Conservation (phyloP, 257 asterid genomes). For the Jacaranda copaia region DNA sequence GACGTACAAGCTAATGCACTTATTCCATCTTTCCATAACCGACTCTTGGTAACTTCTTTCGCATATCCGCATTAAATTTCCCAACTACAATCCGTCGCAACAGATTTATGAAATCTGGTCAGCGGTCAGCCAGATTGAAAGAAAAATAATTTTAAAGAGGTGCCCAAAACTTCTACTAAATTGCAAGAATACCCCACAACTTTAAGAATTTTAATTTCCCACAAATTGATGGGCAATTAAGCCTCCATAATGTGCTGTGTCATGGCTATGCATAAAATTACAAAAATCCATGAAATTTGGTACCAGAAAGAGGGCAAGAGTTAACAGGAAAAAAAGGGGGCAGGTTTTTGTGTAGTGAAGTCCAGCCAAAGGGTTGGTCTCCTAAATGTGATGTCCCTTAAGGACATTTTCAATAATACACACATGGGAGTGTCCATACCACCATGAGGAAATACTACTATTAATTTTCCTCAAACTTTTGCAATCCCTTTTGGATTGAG, state of each 20-base stretch:
- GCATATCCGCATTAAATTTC: slow-evolving; percentile 46
- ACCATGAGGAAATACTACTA: slow-evolving; percentile 2
- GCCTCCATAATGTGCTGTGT: slow-evolving; percentile 38
- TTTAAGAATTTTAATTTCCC: background rate
- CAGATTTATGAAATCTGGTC: too few relatives aligned
- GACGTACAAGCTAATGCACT: too few relatives aligned
- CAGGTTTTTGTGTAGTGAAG: slow-evolving; percentile 45
- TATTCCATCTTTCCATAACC: slow-evolving; percentile 14
- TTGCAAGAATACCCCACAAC: slow-evolving; percentile 21
- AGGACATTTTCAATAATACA: slow-evolving; percentile 58
- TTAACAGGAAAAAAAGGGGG: slow-evolving; percentile 17
- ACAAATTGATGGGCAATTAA: slow-evolving; percentile 42
- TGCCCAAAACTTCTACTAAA: slow-evolving; percentile 33
- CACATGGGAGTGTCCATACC: slow-evolving; percentile 63
- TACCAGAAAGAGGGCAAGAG: slow-evolving; percentile 17
- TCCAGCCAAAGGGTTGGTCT: slow-evolving; percentile 57
- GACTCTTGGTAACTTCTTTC: slow-evolving; percentile 22
- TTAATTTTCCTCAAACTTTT: background rate
- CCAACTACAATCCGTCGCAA: slow-evolving; percentile 44
- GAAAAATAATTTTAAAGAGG: background rate
- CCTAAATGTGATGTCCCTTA: slow-evolving; percentile 44
- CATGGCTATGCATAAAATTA: slow-evolving; percentile 25
- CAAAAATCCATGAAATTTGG: slow-evolving; percentile 26
- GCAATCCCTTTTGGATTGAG: background rate
- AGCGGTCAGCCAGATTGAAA: too few relatives aligned